Evolutionary conservation across 805 yeast genomes (phyloP).

Genomic region (Cyberlindnera misumaiensis): DNA sequence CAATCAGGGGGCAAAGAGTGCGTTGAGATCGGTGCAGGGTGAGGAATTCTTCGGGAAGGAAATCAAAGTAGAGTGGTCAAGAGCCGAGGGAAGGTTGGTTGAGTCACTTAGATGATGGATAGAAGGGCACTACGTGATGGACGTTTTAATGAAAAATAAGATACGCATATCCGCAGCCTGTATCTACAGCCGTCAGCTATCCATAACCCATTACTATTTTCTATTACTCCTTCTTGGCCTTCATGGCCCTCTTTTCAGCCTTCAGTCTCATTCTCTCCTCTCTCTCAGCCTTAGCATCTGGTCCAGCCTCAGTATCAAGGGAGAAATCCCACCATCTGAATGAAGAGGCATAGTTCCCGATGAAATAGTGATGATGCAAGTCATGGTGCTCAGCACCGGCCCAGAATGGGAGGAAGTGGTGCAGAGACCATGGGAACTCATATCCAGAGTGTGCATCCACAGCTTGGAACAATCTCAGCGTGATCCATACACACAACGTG

Average conservation of each 20-base stretch:
- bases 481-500: conserved; percentile 87
- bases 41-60: conserved; percentile 47
- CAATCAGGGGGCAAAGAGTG: conserved; percentile 42
- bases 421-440: conserved; percentile 95
- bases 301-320: conserved; percentile 87
- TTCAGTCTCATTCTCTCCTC: conserved; percentile 49
- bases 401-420: conserved; percentile 91
- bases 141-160: neutral
- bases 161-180: no score
- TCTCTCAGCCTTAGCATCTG: conserved; percentile 68
- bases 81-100: conserved; percentile 23
- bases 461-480: conserved; percentile 87
- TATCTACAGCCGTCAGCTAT: no score
- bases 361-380: conserved; percentile 92
- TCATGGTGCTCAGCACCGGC: conserved; percentile 99
- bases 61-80: conserved; percentile 39
- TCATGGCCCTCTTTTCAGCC: conserved; percentile 14
- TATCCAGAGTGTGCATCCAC: conserved; percentile 97
- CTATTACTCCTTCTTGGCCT: conserved; percentile 3
- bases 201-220: no score
- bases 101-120: neutral
- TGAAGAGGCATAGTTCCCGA: conserved; percentile 90
- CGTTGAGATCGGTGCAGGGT: conserved; percentile 40
- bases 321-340: conserved; percentile 95
- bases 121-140: neutral